phyloP scores from a whole-genome alignment of 176 grass and related monocot genomes.

The Musa itinerans region DNA sequence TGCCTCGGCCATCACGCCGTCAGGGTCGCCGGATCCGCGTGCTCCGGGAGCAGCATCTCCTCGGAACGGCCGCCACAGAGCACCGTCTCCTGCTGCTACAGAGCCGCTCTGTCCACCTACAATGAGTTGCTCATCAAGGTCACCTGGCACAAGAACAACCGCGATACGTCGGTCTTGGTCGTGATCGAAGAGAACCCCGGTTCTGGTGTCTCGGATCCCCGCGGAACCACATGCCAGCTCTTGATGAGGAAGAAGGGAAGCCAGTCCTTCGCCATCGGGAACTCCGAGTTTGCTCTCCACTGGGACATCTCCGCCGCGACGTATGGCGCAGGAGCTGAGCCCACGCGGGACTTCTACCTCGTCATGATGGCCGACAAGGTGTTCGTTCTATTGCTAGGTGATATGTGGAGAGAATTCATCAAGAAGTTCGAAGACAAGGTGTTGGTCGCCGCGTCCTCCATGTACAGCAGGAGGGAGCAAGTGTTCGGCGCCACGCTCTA shows the following conservation, averaged over 20 bases:
- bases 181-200: not conserved
- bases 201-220: not conserved
- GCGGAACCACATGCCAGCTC: not conserved
- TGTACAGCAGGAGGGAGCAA: not conserved
- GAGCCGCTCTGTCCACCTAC: not conserved
- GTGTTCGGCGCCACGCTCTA: conserved; percentile 1
- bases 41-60: not conserved
- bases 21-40: not conserved
- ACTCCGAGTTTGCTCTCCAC: not conserved
- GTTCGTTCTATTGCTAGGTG: not conserved
- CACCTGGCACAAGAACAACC: not conserved
- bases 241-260: not conserved
- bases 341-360: not conserved
- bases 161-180: not conserved
- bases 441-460: not conserved
- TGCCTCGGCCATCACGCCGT: not conserved
- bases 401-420: not conserved
- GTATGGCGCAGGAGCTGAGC: not conserved
- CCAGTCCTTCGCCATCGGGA: not conserved
- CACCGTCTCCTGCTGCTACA: not conserved
- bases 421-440: too few species aligned
- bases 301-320: conserved; percentile 5
- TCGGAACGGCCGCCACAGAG: not conserved
- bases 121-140: conserved; percentile 2
- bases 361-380: not conserved